Conservation (phyloP, 2,329 filamentous ascomycete species). For the Ceratocystis colombiana region DNA sequence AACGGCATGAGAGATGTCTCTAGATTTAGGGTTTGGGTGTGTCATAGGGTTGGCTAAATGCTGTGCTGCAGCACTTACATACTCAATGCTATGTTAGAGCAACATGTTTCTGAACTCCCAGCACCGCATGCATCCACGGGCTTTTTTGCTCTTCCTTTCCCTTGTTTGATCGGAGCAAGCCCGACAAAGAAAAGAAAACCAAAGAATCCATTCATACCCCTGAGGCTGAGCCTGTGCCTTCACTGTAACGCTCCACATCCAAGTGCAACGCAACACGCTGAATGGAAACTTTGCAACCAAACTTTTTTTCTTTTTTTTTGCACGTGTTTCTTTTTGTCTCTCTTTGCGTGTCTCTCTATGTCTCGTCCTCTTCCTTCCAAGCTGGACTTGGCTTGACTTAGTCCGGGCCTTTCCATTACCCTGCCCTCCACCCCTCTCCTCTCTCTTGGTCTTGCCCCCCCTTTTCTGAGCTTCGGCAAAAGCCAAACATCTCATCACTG, state of each 20-base stretch:
- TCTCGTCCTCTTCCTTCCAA: slow-evolving; percentile 8
- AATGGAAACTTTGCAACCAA: neutral
- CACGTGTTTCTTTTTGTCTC: neutral
- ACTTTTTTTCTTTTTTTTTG: neutral
- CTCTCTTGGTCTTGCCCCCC: neutral
- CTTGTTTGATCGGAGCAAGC: no score
- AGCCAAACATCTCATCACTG: neutral
- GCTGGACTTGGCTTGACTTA: slow-evolving; percentile 5
- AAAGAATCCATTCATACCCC: slow-evolving; percentile 11
- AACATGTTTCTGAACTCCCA: no score
- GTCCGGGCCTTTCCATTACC: neutral
- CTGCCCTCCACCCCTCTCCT: neutral
- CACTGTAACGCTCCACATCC: neutral
- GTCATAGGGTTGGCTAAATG: no score
- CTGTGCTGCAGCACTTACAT: no score
- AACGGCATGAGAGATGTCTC: no score
- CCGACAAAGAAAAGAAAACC: neutral
- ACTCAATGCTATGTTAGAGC: no score
- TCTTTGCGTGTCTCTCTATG: neutral
- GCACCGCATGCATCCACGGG: no score
- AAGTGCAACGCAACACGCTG: slow-evolving; percentile 6
- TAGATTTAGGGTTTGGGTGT: no score
- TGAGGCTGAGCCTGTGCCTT: slow-evolving; percentile 21
- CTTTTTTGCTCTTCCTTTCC: no score
- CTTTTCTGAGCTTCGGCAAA: neutral